Evolutionary conservation across 192 early-diverging fungal genomes (phyloP), one percentile per base, ranked within the genome.

Genomic region (Dissophora ornata): DNA sequence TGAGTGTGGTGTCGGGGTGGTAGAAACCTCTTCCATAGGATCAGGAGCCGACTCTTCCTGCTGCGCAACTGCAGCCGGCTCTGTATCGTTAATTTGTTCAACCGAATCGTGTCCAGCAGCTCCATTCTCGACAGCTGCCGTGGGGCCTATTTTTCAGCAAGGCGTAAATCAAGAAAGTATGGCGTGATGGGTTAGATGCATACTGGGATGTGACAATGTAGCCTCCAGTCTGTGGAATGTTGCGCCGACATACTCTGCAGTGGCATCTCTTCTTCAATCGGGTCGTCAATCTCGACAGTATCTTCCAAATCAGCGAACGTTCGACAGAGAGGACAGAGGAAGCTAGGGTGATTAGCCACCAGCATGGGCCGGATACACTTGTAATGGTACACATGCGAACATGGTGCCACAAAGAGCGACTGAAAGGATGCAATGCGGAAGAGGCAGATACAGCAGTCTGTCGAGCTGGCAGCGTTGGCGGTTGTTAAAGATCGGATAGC

Each of bases 371-470:
- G 91, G 71, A 94, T 91, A 81, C 95, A 96, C 73, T 94, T 94
- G 82, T 93, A 97, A 69, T 97, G 95, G 85, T 93, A 97, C 63
- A 91, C 92, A 60, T 97, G 95, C 22, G 92, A 95, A 79, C 95
- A 97, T 8, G 95, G 95, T 1, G 94, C 94, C 33, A 96, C 84
- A 80, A 97, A 97, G 67, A 97, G 87, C 19, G 94, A 90, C 81
- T 97, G 95, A 83, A 88, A 92, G 32, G 94, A 92, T 6, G 87
- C 86, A 71, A 97, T 94, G 55, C 89, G 83, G 79, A 88, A 92
- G 71, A 96, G 84, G 80, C 95, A 97, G 71, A 97, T 97, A 73
- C 94, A 96, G 82, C 95, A 96, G 81, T 95, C 91, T 30, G 67
- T 77, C 9, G 66, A 67, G 68, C 69, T 79, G 13, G 60, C 67